Conservation (phyloP, 2,329 filamentous ascomycete genomes). For the Rutstroemia sp. region DNA sequence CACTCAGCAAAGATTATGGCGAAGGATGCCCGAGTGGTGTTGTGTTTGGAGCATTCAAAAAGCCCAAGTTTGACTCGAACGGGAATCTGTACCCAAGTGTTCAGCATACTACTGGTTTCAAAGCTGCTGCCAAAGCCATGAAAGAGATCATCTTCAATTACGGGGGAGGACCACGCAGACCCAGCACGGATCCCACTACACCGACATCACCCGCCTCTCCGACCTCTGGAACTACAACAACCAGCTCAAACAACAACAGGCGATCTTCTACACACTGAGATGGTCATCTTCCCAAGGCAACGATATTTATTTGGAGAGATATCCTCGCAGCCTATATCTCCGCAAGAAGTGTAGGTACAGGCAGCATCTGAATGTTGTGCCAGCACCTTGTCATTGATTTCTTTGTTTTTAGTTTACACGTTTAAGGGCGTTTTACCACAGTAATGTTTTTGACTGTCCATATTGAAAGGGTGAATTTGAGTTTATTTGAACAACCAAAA, state of each 20-base stretch:
- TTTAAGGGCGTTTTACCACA: not conserved
- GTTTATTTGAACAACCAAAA: not conserved
- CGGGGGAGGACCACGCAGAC: not conserved
- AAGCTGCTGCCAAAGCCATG: conserved; percentile 5
- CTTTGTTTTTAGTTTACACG: not conserved
- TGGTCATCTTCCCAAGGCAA: not conserved
- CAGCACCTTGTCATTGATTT: not conserved
- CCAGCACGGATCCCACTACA: conserved; percentile 5
- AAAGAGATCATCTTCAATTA: conserved; percentile 4
- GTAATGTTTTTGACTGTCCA: not conserved
- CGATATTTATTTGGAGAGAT: no score
- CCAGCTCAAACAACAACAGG: conserved; percentile 28
- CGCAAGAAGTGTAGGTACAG: no score
- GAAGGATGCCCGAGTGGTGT: conserved; percentile 12
- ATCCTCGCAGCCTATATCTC: no score
- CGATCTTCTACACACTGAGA: not conserved
- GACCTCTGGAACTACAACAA: conserved; percentile 37
- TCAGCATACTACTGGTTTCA: conserved; percentile 3
- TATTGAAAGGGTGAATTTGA: not conserved
- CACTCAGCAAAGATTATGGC: not conserved
- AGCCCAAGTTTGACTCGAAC: not conserved
- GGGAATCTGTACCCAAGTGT: not conserved
- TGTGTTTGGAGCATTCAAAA: conserved; percentile 17
- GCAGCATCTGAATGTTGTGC: no score
- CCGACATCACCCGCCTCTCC: not conserved